Percentiles rank a stretch among this genome's conserved stretches.
Conservation (phyloP, 148 eudicot species). For the Dianthus caryophyllus region DNA sequence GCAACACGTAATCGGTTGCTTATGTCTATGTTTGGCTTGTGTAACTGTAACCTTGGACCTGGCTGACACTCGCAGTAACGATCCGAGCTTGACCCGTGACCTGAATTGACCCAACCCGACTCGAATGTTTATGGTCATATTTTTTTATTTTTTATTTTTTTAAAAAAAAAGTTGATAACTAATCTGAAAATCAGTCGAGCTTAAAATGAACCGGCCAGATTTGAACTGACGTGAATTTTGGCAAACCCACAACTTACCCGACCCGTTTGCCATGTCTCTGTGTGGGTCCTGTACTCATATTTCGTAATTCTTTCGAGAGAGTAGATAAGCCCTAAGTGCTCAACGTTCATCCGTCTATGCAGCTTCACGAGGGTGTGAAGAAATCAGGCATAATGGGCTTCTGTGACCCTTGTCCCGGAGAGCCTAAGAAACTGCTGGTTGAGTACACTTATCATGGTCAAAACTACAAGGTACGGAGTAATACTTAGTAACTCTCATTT, state of each 20-base stretch:
- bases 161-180: no score
- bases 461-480: slow-evolving; percentile 67
- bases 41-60: no score
- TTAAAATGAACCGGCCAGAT: no score
- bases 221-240: no score
- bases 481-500: slow-evolving; percentile 9
- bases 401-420: slow-evolving; percentile 94
- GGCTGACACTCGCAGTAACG: no score
- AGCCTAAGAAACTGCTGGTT: slow-evolving; percentile 60
- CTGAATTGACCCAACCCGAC: no score
- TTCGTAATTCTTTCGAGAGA: not conserved
- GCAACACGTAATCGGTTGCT: not conserved
- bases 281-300: not conserved
- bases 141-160: no score
- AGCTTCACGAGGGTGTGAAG: slow-evolving; percentile 96
- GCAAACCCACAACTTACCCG: no score
- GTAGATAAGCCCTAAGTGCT: not conserved
- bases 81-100: no score
- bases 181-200: no score
- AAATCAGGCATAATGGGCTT: slow-evolving; percentile 99
- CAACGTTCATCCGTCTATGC: slow-evolving; percentile 14
- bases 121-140: no score
- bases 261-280: not conserved
- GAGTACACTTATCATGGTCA: slow-evolving; percentile 55
- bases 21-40: no score